Conservation (phyloP, 2,329 filamentous ascomycete genomes). For the Aurifilum marmelostoma region DNA sequence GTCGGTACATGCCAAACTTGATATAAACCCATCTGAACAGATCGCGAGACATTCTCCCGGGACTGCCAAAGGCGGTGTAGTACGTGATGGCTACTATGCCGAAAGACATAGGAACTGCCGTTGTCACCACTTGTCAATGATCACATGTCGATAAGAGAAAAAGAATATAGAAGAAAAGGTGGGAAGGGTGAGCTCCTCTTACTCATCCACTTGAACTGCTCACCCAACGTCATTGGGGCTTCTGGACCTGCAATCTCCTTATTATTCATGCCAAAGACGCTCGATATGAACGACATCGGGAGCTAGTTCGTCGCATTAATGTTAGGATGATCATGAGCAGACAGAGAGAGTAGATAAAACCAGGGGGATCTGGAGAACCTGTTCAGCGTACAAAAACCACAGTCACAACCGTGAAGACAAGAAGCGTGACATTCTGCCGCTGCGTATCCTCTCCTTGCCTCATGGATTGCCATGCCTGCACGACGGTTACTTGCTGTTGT, state of each 20-base stretch:
- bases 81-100: slow-evolving; percentile 28
- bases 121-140: not conserved
- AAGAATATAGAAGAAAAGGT: not conserved
- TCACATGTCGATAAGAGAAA: too few species aligned
- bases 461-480: slow-evolving; percentile 47
- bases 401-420: slow-evolving; percentile 51
- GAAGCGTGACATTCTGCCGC: slow-evolving; percentile 47
- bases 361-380: too few species aligned
- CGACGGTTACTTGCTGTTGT: slow-evolving; percentile 50
- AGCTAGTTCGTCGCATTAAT: slow-evolving; percentile 31
- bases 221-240: slow-evolving; percentile 24
- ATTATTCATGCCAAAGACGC: slow-evolving; percentile 45
- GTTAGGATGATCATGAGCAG: not conserved
- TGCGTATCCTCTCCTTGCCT: slow-evolving; percentile 45
- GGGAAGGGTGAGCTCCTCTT: not conserved
- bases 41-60: slow-evolving; percentile 22
- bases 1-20: slow-evolving; percentile 27
- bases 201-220: slow-evolving; percentile 30
- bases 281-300: slow-evolving; percentile 44
- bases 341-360: not conserved
- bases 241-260: slow-evolving; percentile 32
- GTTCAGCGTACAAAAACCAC: slow-evolving; percentile 47
- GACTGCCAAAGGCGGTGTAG: slow-evolving; percentile 28
- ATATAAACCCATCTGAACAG: slow-evolving; percentile 26
- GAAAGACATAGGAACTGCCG: slow-evolving; percentile 25